phyloP scores from a whole-genome alignment of 2,329 filamentous ascomycete genomes.

The Teratosphaeria pseudoeucalypti region DNA sequence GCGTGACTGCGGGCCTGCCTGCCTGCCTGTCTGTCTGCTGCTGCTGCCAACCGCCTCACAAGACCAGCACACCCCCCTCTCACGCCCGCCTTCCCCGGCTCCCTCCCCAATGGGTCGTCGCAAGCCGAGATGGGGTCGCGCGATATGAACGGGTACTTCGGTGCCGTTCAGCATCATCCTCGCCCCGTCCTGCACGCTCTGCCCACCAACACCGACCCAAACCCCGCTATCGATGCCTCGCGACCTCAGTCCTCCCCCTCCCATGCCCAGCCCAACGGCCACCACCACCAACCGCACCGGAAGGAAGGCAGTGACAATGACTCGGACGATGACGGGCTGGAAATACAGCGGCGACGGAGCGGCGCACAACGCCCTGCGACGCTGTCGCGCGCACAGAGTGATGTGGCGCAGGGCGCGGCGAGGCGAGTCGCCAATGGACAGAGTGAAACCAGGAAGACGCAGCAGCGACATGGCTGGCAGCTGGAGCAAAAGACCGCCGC shows the following conservation, averaged over 20 bases:
- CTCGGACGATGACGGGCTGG: constrained; percentile 20
- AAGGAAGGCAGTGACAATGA: not conserved
- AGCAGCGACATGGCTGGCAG: constrained; percentile 78
- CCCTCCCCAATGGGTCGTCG: not conserved
- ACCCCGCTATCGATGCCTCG: not conserved
- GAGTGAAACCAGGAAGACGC: constrained; percentile 8
- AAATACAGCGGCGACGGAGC: constrained; percentile 55
- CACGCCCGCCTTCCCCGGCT: not conserved
- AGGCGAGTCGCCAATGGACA: constrained; percentile 4
- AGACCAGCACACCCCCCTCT: not conserved
- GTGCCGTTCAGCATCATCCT: not conserved
- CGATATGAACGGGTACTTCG: not conserved
- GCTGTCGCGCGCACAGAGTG: constrained; percentile 2
- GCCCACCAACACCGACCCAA: not conserved
- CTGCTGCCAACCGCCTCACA: not conserved
- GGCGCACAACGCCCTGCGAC: constrained; percentile 2
- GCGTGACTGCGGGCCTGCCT: too few species aligned
- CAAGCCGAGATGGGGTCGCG: not conserved
- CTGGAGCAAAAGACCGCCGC: constrained; percentile 77
- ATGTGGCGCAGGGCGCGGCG: constrained; percentile 1
- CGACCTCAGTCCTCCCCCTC: not conserved
- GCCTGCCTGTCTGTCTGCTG: too few species aligned
- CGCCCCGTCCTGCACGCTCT: not conserved
- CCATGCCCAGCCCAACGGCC: not conserved
- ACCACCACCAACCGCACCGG: constrained; percentile 11